phyloP scores from a whole-genome alignment of 257 asterid species.

The Nemophila menziesii region DNA sequence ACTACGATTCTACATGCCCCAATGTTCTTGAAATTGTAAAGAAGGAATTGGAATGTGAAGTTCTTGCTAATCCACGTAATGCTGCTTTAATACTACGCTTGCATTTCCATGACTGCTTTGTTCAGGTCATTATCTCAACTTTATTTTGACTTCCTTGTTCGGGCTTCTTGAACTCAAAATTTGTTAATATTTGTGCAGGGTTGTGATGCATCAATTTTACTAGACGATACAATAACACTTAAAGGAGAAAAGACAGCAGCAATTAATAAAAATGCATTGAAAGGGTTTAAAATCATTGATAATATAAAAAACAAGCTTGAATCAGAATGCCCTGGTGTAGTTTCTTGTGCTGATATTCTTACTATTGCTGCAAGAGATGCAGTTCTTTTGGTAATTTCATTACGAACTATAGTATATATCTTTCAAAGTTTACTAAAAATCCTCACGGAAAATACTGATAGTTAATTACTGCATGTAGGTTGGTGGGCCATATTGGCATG shows the following conservation, averaged over 20 bases:
- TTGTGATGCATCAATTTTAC: constrained; percentile 70
- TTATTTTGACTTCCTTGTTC: no score
- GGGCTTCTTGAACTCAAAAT: no score
- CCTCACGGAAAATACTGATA: background rate
- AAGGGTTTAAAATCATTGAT: constrained; percentile 75
- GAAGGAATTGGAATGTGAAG: constrained; percentile 87
- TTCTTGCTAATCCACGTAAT: constrained; percentile 76
- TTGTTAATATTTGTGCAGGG: constrained; percentile 33
- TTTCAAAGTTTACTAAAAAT: background rate
- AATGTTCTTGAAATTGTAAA: constrained; percentile 40
- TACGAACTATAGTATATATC: background rate
- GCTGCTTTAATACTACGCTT: constrained; percentile 68
- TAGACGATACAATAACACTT: constrained; percentile 67
- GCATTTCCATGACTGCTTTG: constrained; percentile 83
- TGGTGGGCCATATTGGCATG: constrained; percentile 95
- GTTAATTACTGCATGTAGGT: constrained; percentile 28
- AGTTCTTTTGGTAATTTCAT: constrained; percentile 40
- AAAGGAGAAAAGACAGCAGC: constrained; percentile 68
- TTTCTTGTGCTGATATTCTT: constrained; percentile 87
- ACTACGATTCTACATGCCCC: constrained; percentile 63
- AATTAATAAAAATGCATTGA: constrained; percentile 46
- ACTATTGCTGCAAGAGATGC: constrained; percentile 93
- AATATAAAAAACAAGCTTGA: constrained; percentile 59
- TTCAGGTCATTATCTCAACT: constrained; percentile 38
- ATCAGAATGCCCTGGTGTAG: constrained; percentile 73